Conservation (phyloP, 2,329 filamentous ascomycete species). For the Fusarium austroafricanum region DNA sequence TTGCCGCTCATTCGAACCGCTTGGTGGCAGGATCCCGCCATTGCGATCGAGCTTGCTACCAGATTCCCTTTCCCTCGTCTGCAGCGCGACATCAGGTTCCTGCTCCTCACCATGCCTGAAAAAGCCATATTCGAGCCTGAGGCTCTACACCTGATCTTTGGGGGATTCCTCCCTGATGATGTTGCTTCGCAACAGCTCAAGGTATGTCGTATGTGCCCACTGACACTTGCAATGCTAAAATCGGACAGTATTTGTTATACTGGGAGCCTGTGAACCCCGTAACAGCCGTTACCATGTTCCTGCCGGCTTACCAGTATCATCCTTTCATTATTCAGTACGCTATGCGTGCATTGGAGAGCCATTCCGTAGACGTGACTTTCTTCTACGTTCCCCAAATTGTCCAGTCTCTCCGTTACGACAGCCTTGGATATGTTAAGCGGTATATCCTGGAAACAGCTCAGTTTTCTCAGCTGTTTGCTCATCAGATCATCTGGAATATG, state of each 20-base stretch:
- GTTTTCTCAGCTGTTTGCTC: conserved; percentile 97
- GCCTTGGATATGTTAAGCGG: conserved; percentile 91
- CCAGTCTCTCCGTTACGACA: conserved; percentile 92
- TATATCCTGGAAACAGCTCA: conserved; percentile 98
- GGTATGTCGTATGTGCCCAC: conserved; percentile 56
- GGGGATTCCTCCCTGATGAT: conserved; percentile 79
- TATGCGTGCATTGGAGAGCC: conserved; percentile 92
- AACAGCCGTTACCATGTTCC: conserved; percentile 91
- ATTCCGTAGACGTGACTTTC: conserved; percentile 96
- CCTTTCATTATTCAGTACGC: conserved; percentile 96
- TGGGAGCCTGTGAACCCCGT: conserved; percentile 95
- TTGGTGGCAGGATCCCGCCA: conserved; percentile 84
- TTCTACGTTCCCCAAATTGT: conserved; percentile 99
- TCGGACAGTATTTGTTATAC: conserved; percentile 80
- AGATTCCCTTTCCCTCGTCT: conserved; percentile 83
- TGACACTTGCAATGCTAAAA: conserved; percentile 26
- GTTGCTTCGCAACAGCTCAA: conserved; percentile 84
- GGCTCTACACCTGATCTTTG: conserved; percentile 84
- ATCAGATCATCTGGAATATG: conserved; percentile 99
- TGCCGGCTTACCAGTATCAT: conserved; percentile 90
- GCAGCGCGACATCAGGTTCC: conserved; percentile 78
- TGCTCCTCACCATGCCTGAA: conserved; percentile 85
- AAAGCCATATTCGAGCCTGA: conserved; percentile 85
- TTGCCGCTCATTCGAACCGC: conserved; percentile 79
- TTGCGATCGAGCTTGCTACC: conserved; percentile 86